phyloP scores from a whole-genome alignment of 1,284 basidiomycete species.

The Sanghuangporus baumii region DNA sequence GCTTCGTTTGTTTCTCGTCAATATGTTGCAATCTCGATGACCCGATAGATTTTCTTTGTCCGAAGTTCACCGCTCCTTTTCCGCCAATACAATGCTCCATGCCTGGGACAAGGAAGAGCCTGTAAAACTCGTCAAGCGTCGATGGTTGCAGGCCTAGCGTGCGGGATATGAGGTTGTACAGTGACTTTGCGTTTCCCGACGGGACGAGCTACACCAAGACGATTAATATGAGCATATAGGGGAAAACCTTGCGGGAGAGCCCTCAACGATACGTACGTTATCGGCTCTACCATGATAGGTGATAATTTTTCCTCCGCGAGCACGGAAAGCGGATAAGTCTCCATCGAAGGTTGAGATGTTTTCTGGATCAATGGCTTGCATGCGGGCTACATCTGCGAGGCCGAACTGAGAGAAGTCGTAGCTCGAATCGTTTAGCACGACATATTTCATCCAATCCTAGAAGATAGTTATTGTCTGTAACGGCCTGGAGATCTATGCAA shows the following conservation, averaged over 20 bases:
- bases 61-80: conserved; percentile 18
- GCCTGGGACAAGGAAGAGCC: conserved; percentile 37
- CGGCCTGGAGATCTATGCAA: background rate
- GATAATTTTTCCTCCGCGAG: conserved; percentile 24
- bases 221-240: background rate
- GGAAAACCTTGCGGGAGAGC: background rate
- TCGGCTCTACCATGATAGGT: conserved; percentile 21
- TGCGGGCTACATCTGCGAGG: conserved; percentile 16
- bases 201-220: conserved; percentile 28
- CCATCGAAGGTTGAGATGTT: conserved; percentile 17
- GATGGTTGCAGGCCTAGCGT: conserved; percentile 22
- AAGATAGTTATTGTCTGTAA: too few species aligned
- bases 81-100: conserved; percentile 35
- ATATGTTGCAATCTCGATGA: background rate
- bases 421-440: conserved; percentile 15
- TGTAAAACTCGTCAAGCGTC: conserved; percentile 32
- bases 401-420: conserved; percentile 15
- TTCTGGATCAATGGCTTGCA: conserved; percentile 15
- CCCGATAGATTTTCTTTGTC: conserved; percentile 19
- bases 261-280: conserved; percentile 11
- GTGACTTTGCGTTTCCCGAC: conserved; percentile 29
- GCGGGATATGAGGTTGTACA: conserved; percentile 31
- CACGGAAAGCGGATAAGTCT: conserved; percentile 22
- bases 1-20: background rate
- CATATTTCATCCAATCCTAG: conserved; percentile 20